Evolutionary conservation across 495 filamentous ascomycete genomes (phyloP).

Genomic region (Cryomyces antarcticus): DNA sequence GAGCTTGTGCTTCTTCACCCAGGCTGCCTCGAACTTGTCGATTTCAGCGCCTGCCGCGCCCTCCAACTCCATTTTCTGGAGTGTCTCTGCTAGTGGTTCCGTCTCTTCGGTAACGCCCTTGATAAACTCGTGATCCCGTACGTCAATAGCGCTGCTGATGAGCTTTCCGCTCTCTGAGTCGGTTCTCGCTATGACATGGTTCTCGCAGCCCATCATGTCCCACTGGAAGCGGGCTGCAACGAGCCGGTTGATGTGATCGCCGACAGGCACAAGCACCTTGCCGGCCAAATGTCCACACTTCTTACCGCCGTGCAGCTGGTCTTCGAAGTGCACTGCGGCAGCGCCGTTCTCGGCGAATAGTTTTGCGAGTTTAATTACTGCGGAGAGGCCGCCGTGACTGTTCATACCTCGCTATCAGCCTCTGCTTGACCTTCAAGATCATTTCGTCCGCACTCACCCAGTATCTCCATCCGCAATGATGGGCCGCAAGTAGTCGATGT

Average conservation of each 20-base stretch:
- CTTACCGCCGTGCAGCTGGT: slow-evolving; percentile 93
- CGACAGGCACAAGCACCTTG: slow-evolving; percentile 84
- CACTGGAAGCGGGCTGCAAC: slow-evolving; percentile 88
- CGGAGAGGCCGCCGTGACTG: slow-evolving; percentile 54
- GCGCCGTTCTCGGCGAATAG: slow-evolving; percentile 97
- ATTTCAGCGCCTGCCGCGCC: slow-evolving; percentile 66
- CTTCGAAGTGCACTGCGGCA: slow-evolving; percentile 91
- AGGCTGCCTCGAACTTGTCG: slow-evolving; percentile 65
- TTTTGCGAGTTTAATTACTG: slow-evolving; percentile 91
- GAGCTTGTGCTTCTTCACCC: slow-evolving; percentile 73
- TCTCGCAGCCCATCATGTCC: slow-evolving; percentile 93
- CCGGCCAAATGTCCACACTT: slow-evolving; percentile 96
- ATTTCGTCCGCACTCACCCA: slow-evolving; percentile 38
- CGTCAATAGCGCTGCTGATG: slow-evolving; percentile 75
- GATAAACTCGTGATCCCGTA: slow-evolving; percentile 91
- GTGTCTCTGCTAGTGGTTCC: slow-evolving; percentile 63
- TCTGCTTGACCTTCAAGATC: background rate
- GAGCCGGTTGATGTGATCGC: slow-evolving; percentile 90
- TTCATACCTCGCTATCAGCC: slow-evolving; percentile 3
- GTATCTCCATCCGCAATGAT: slow-evolving; percentile 98
- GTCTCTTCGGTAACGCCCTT: slow-evolving; percentile 57
- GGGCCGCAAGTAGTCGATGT: slow-evolving; percentile 77
- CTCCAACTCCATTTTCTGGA: slow-evolving; percentile 72
- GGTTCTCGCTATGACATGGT: slow-evolving; percentile 81
- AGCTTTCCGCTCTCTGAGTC: slow-evolving; percentile 87